Evolutionary conservation across 768 basidiomycete species (phyloP).

Genomic region (Tylopilus plumbeoviolaceoides): DNA sequence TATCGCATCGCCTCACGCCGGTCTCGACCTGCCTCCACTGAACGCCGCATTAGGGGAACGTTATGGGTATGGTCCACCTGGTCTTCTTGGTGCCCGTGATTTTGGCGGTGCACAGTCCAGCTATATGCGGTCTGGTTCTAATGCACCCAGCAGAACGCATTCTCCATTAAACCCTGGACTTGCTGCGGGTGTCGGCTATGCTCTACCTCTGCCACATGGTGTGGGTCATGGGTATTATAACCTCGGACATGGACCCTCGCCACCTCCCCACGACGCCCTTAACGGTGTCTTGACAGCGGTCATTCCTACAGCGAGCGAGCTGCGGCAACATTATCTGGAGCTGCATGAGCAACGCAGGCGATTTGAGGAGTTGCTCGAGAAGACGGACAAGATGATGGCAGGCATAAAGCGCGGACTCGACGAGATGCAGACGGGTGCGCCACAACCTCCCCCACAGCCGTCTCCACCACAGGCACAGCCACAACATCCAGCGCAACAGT

Average conservation of each 20-base stretch:
- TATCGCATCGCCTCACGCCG: slow-evolving; percentile 37
- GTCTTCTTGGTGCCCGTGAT: slow-evolving; percentile 30
- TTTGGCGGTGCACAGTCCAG: slow-evolving; percentile 43
- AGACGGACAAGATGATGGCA: slow-evolving; percentile 69
- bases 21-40: slow-evolving; percentile 64
- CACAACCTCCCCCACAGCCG: slow-evolving; percentile 24
- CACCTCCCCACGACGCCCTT: slow-evolving; percentile 32
- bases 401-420: slow-evolving; percentile 72
- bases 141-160: slow-evolving; percentile 69
- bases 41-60: slow-evolving; percentile 38
- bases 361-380: slow-evolving; percentile 71
- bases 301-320: slow-evolving; percentile 51
- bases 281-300: slow-evolving; percentile 24
- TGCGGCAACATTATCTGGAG: slow-evolving; percentile 69
- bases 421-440: slow-evolving; percentile 51
- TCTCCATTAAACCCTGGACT: slow-evolving; percentile 58
- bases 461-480: slow-evolving; percentile 22
- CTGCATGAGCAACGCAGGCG: slow-evolving; percentile 58
- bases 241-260: slow-evolving; percentile 36
- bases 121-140: slow-evolving; percentile 61
- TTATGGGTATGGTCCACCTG: slow-evolving; percentile 36
- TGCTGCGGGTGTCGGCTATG: slow-evolving; percentile 37
- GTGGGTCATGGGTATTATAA: slow-evolving; percentile 34
- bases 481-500: slow-evolving; percentile 20
- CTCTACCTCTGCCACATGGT: slow-evolving; percentile 37